These are phyloP conservation scores for Prosopis cineraria DNA, from an alignment of 306 rosid species.

Conservation along the genomic window DNA sequence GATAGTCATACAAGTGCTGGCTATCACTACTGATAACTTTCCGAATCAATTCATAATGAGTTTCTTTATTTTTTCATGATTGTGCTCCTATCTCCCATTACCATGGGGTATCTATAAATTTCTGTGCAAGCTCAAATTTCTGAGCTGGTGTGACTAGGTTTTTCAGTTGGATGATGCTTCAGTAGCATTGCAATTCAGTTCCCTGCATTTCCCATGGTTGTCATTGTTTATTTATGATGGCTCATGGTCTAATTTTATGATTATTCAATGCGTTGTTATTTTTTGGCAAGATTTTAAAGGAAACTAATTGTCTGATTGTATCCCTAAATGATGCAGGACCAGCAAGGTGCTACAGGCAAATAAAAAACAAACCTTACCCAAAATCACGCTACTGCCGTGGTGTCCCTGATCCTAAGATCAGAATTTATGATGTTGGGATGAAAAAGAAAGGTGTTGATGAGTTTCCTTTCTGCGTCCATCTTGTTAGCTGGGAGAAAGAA, in stretches of 20 bases:
- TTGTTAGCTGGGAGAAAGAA: constrained; percentile 91
- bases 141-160: neutral
- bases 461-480: constrained; percentile 89
- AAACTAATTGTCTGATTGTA: constrained; percentile 17
- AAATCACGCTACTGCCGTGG: constrained; percentile 94
- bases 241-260: neutral
- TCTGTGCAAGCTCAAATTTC: neutral
- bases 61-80: neutral
- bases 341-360: constrained; percentile 84
- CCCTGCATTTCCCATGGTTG: neutral
- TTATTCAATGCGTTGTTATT: neutral
- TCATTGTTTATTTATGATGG: neutral
- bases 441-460: constrained; percentile 92
- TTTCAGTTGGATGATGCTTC: constrained; percentile 9
- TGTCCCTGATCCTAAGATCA: constrained; percentile 90
- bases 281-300: neutral
- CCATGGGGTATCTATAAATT: neutral
- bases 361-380: constrained; percentile 81
- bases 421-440: constrained; percentile 94
- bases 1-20: neutral
- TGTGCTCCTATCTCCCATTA: neutral
- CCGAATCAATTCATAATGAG: too few species aligned
- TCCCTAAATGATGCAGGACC: constrained; percentile 54
- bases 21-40: neutral
- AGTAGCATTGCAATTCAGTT: neutral